Base-by-base conservation (phyloP, 352 stramenopile genomes). In the Globisporangium mamillatum region DNA sequence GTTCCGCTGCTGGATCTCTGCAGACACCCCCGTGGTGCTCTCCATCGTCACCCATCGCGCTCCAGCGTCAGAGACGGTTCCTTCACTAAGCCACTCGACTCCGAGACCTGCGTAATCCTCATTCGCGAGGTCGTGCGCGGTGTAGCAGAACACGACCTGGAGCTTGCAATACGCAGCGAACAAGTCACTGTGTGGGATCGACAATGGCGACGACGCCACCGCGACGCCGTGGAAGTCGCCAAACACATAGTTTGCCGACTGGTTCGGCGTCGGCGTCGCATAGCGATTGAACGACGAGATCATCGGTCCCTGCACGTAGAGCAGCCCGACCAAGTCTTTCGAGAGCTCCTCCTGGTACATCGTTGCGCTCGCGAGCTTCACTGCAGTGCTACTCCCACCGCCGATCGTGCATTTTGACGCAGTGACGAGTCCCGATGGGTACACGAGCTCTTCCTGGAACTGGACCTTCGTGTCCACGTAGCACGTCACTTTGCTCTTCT, bases 311-410 rank as follows among this genome's bases (percentile, higher is more conserved):
- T 93, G 73, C 0, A 72, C 60, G 63, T 85, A 89, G 12, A 95
- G 80, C 41, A 88, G 65, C 7, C 81, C 77, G 20, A 95, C 75
- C 27, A 84, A 69, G 1, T 77, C 77, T 36, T 62, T 70, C 20
- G 81, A 61, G 4, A 95, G 63, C 58, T 93, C 88, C 20, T 95
- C 88, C 18, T 94, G 80, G 58, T 92, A 93, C 86, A 95, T 94
- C 1, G 84, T 80, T 1, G 83, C 84, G 66, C 79, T 92, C 3
- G 88, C 84, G 36, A 95, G 64, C 58, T 84, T 82, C 7, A 81
- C 70, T 0, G 62, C 62, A 0, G 68, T 70, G 38, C 78, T 67
- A 0, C 73, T 64, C 3, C 81, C 83, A 6, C 85, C 86, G 32
- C 88, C 88, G 52, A 94, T 63, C 0, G 82, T 81, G 60, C 86